Percentiles rank a stretch among this genome's conserved stretches.
phyloP scores from a whole-genome alignment of 768 basidiomycete species.

The Calocera cornea region DNA sequence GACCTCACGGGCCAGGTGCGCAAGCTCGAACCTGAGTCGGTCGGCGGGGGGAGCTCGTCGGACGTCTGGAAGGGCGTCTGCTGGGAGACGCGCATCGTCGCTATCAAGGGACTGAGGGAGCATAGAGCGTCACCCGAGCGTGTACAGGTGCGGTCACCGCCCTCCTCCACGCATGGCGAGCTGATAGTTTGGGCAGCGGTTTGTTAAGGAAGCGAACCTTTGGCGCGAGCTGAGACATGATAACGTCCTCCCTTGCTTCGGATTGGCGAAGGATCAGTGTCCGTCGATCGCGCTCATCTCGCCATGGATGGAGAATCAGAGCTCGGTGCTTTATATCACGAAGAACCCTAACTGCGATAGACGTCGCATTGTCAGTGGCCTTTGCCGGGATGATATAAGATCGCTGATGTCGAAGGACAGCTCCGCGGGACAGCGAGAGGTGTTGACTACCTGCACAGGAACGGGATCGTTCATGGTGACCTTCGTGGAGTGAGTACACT shows the following conservation, averaged over 20 bases:
- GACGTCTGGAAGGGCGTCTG: neutral
- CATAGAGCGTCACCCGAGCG: neutral
- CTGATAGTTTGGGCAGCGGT: neutral
- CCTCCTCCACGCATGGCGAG: neutral
- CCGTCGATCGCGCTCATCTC: neutral
- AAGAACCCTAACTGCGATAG: neutral
- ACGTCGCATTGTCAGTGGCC: neutral
- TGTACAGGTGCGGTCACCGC: neutral
- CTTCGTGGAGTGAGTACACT: neutral
- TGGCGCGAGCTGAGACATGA: neutral
- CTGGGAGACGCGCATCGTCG: neutral
- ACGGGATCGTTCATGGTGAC: neutral
- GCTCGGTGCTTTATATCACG: neutral
- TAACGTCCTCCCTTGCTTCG: neutral
- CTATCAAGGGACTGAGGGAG: neutral
- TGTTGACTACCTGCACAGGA: neutral
- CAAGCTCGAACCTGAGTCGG: neutral
- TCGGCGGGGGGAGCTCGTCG: neutral
- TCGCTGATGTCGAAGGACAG: neutral
- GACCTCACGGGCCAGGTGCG: neutral
- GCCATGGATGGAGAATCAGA: constrained; percentile 1
- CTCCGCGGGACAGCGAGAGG: neutral
- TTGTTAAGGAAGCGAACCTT: neutral
- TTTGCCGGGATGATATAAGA: neutral
- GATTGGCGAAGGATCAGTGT: neutral